Evolutionary conservation across 2,329 filamentous ascomycete genomes (phyloP).

Genomic region (Penicillium sp.): DNA sequence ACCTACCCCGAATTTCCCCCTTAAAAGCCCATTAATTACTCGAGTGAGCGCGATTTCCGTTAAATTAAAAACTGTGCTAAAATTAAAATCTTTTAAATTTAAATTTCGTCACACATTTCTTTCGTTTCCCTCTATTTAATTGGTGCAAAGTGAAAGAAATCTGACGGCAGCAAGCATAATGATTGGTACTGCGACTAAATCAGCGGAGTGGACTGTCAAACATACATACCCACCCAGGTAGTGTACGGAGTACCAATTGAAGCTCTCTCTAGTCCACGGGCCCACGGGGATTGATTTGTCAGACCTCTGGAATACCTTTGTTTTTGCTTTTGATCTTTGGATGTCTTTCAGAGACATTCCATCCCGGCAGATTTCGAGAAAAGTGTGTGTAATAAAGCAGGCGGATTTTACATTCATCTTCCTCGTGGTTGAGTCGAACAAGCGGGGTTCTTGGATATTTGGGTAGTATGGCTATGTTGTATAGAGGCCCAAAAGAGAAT

Average conservation of each 20-base stretch:
- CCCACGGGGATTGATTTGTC: not conserved
- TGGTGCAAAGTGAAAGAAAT: constrained; percentile 12
- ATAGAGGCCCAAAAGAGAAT: constrained; percentile 9
- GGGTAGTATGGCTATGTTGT: constrained; percentile 6
- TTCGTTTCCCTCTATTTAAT: constrained; percentile 11
- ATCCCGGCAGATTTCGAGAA: constrained; percentile 6
- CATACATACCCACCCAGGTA: not conserved
- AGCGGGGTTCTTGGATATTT: constrained; percentile 12
- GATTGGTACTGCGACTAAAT: constrained; percentile 15
- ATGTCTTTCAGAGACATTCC: constrained; percentile 8
- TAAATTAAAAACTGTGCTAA: not conserved
- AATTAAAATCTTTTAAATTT: not conserved
- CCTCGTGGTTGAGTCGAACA: constrained; percentile 20
- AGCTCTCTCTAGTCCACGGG: not conserved
- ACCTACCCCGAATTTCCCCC: not conserved
- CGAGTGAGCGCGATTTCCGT: not conserved
- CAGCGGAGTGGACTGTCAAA: constrained; percentile 1
- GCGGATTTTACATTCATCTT: constrained; percentile 12
- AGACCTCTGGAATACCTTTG: not conserved
- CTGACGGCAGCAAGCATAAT: constrained; percentile 13
- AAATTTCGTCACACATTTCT: constrained; percentile 2
- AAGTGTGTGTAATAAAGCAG: not conserved
- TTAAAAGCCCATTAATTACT: not conserved
- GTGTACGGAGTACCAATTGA: not conserved
- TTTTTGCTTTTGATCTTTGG: not conserved